Percentiles rank a stretch among this genome's conserved stretches.
Conservation (phyloP, 495 filamentous ascomycete genomes). For the Melanomma pulvis-pyrius region DNA sequence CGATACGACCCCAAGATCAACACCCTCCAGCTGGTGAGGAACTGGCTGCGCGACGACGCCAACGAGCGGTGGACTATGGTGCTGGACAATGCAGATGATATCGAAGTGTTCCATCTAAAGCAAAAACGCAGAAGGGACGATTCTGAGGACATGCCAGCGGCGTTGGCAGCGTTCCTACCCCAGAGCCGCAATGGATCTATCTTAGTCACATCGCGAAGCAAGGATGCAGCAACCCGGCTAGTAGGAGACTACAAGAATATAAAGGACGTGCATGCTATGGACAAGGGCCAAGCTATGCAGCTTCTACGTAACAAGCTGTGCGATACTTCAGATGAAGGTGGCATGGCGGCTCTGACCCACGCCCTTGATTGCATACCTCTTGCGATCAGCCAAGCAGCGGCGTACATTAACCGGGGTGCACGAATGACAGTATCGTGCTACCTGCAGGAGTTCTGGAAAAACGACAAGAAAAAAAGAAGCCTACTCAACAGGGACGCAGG, state of each 20-base stretch:
- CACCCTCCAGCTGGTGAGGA: too few relatives aligned
- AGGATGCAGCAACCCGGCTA: slow-evolving; percentile 6
- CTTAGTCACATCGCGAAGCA: background rate
- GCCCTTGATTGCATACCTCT: slow-evolving; percentile 4
- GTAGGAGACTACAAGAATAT: too few relatives aligned
- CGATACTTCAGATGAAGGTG: too few relatives aligned
- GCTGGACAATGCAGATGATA: background rate
- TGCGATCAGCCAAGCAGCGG: slow-evolving; percentile 25
- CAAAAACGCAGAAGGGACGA: background rate
- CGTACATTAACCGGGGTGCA: slow-evolving; percentile 30
- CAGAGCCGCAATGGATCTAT: slow-evolving; percentile 6
- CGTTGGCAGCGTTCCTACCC: slow-evolving; percentile 5
- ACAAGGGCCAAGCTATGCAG: too few relatives aligned
- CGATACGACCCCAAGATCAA: too few relatives aligned
- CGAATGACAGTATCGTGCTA: slow-evolving; percentile 39
- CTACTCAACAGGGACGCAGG: slow-evolving; percentile 27
- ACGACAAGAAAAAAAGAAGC: slow-evolving; percentile 37
- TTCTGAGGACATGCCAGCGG: background rate
- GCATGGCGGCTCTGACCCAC: too few relatives aligned
- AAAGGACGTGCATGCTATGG: too few relatives aligned
- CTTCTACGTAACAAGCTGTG: too few relatives aligned
- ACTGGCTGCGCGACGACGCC: too few relatives aligned
- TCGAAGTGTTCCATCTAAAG: slow-evolving; percentile 1
- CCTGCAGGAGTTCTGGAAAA: slow-evolving; percentile 45
- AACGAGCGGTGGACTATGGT: too few relatives aligned